Evolutionary conservation across 2,329 filamentous ascomycete genomes (phyloP).

Genomic region (Diaporthe sp.): DNA sequence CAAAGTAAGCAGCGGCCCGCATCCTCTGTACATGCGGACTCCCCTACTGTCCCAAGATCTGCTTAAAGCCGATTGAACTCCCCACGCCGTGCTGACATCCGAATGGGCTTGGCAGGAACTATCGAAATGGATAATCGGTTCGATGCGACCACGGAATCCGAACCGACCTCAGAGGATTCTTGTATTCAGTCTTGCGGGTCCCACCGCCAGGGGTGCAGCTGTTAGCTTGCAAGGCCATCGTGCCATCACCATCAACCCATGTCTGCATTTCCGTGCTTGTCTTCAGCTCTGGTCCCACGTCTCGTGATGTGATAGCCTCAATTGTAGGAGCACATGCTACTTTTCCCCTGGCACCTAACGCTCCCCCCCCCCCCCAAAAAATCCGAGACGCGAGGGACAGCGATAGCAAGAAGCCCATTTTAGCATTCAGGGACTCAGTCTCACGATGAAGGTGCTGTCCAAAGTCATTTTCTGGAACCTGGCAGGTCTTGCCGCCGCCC

Average conservation of each 20-base stretch:
- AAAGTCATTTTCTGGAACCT: background rate
- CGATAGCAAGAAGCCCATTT: too few relatives aligned
- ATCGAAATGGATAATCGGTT: background rate
- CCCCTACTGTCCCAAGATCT: too few relatives aligned
- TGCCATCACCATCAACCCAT: background rate
- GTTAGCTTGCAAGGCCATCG: background rate
- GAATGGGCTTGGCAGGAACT: background rate
- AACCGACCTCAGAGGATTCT: background rate
- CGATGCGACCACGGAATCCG: background rate
- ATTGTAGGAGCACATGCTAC: too few relatives aligned
- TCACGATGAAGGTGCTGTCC: background rate
- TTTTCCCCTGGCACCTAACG: too few relatives aligned
- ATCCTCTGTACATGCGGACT: too few relatives aligned
- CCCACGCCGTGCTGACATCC: background rate
- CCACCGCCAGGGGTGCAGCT: background rate
- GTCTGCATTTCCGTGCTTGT: background rate
- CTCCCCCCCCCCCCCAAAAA: too few relatives aligned
- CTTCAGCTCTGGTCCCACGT: background rate
- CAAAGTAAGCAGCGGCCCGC: too few relatives aligned
- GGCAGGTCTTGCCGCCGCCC: background rate
- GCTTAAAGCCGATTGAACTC: too few relatives aligned
- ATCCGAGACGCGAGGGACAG: too few relatives aligned
- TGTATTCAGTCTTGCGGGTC: background rate
- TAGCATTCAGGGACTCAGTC: too few relatives aligned
- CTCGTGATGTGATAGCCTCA: too few relatives aligned